phyloP scores from a whole-genome alignment of 306 rosid genomes.

The Rosa lucieae region DNA sequence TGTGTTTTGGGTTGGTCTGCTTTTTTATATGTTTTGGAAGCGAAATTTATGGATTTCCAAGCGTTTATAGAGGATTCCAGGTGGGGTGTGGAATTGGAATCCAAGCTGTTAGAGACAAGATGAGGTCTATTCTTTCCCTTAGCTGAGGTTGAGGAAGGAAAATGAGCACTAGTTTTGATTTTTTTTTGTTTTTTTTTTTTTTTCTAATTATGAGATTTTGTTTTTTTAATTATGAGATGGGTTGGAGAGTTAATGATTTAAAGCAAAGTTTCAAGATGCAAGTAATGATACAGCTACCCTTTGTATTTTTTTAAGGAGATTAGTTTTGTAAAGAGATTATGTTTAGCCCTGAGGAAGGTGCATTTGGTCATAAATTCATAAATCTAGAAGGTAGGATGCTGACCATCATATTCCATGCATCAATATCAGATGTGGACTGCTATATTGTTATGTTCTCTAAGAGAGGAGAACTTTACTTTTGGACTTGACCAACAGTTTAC shows the following conservation, averaged over 20 bases:
- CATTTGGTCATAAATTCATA: background rate
- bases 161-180: background rate
- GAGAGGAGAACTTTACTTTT: background rate
- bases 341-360: background rate
- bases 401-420: background rate
- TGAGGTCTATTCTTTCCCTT: background rate
- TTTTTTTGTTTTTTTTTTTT: background rate
- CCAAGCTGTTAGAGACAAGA: slow-evolving; percentile 9
- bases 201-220: too few relatives aligned
- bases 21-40: slow-evolving; percentile 5
- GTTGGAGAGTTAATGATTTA: too few relatives aligned
- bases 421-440: background rate
- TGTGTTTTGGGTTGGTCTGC: background rate
- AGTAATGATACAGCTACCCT: too few relatives aligned
- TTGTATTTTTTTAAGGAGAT: too few relatives aligned
- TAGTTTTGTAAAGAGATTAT: too few relatives aligned
- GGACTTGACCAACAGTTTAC: background rate
- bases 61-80: slow-evolving; percentile 18
- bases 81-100: slow-evolving; percentile 18
- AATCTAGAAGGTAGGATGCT: background rate
- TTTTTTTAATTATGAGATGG: too few relatives aligned
- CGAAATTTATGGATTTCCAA: background rate
- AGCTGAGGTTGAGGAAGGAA: slow-evolving; percentile 7
- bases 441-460: background rate
- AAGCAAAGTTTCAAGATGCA: too few relatives aligned